A percentile compares a stretch with the other conserved stretches of the same genome.
These are phyloP conservation scores for Starmera stellimalicola DNA, from an alignment of 1,139 yeast genomes.

Conservation along the genomic window DNA sequence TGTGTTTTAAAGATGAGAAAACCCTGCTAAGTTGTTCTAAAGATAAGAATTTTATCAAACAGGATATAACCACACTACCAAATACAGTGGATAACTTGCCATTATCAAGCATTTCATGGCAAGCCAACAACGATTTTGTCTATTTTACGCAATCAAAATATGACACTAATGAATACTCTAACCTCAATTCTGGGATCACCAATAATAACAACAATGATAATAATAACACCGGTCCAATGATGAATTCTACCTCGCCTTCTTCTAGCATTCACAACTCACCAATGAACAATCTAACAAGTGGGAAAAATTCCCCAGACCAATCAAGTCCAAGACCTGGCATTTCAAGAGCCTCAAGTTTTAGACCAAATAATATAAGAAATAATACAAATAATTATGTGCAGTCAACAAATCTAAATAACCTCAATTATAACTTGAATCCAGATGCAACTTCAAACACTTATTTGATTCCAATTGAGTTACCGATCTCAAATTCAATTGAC, in stretches of 20 bases:
- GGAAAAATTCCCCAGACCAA: constrained; percentile 1
- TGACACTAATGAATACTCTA: constrained; percentile 28
- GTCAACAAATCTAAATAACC: neutral
- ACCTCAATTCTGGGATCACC: neutral
- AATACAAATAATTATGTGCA: constrained; percentile 6
- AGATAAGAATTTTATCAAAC: constrained; percentile 45
- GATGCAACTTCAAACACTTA: constrained; percentile 12
- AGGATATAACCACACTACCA: constrained; percentile 42
- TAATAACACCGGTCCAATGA: neutral
- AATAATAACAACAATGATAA: constrained; percentile 3
- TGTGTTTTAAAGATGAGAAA: constrained; percentile 39
- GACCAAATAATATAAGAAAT: constrained; percentile 12
- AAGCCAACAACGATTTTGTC: constrained; percentile 39
- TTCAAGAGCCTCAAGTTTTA: constrained; percentile 15
- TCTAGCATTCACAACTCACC: constrained; percentile 3
- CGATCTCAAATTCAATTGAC: constrained; percentile 19
- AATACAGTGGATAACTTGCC: constrained; percentile 46
- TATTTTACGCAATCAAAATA: constrained; percentile 43
- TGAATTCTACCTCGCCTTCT: constrained; percentile 8
- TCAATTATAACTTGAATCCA: constrained; percentile 5
- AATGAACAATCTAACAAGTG: neutral
- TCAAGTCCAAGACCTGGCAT: constrained; percentile 16
- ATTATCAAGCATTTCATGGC: constrained; percentile 48
- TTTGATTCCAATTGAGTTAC: constrained; percentile 19
- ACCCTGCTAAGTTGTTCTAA: constrained; percentile 43